These are phyloP conservation scores for Vararia minispora DNA, from an alignment of 768 basidiomycete genomes.

Conservation along the genomic window DNA sequence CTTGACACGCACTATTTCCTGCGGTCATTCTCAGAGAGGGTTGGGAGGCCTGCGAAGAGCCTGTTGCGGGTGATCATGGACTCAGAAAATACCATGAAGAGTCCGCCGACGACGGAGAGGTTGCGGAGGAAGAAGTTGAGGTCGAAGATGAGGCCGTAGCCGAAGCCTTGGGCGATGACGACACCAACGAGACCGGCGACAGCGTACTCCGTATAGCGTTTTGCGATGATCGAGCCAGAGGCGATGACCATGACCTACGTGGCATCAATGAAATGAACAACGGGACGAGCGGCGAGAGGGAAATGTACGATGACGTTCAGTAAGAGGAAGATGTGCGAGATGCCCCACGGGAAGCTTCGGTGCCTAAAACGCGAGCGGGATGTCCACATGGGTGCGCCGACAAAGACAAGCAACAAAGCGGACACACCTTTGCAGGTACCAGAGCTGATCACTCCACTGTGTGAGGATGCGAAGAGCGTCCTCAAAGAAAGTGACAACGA, in stretches of 20 bases:
- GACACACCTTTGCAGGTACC: constrained; percentile 92
- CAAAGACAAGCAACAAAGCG: constrained; percentile 1
- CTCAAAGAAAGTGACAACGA: constrained; percentile 97
- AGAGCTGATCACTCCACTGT: constrained; percentile 95
- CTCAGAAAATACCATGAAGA: constrained; percentile 99
- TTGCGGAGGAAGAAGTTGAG: constrained; percentile 99
- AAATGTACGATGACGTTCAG: constrained; percentile 80
- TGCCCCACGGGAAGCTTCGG: constrained; percentile 89
- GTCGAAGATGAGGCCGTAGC: constrained; percentile 99
- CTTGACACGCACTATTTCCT: constrained; percentile 78
- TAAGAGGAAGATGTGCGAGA: constrained; percentile 88
- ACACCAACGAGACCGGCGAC: constrained; percentile 85
- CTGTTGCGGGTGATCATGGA: constrained; percentile 82
- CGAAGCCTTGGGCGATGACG: constrained; percentile 92
- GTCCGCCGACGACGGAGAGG: constrained; percentile 92
- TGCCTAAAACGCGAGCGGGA: constrained; percentile 44
- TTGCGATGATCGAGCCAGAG: constrained; percentile 78
- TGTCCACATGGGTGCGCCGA: constrained; percentile 9
- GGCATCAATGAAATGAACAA: constrained; percentile 2
- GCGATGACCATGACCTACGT: constrained; percentile 77
- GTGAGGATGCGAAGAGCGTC: constrained; percentile 89
- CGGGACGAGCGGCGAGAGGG: not conserved
- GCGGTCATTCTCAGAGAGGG: constrained; percentile 88
- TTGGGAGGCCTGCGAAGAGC: constrained; percentile 83
- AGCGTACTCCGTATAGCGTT: constrained; percentile 80